Evolutionary conservation across 129 eudicot species (phyloP).

Genomic region (Deinandra increscens): DNA sequence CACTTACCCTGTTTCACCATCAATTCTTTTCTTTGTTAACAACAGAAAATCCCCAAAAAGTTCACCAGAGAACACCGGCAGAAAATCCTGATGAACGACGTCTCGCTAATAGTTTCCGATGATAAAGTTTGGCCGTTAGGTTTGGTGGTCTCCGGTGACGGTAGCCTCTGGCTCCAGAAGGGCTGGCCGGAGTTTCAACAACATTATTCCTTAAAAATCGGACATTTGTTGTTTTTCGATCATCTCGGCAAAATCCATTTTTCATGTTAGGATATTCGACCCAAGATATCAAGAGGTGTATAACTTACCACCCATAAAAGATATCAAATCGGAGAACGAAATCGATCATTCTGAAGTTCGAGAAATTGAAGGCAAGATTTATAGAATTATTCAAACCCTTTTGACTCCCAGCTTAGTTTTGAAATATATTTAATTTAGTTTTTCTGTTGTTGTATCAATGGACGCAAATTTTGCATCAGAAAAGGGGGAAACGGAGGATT

Average conservation of each 20-base stretch:
- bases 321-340: background rate
- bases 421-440: no score
- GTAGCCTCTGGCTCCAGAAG: conserved; percentile 8
- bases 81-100: conserved; percentile 8
- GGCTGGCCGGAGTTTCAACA: conserved; percentile 30
- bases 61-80: conserved; percentile 15
- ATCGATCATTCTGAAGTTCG: no score
- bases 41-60: conserved; percentile 23
- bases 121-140: conserved; percentile 13
- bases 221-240: conserved; percentile 11
- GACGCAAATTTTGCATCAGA: no score
- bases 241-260: background rate
- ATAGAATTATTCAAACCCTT: no score
- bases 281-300: background rate
- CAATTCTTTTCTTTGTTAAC: background rate
- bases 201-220: conserved; percentile 6
- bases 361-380: no score
- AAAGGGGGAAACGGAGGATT: no score
- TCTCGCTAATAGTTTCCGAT: conserved; percentile 20
- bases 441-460: no score
- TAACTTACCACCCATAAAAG: background rate
- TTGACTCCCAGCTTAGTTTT: no score
- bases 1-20: no score
- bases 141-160: conserved; percentile 23
- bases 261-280: conserved; percentile 15